Evolutionary conservation across 148 eudicot genomes (phyloP), one percentile per base, ranked within the genome.

Genomic region (Vaccinium macrocarpon): DNA sequence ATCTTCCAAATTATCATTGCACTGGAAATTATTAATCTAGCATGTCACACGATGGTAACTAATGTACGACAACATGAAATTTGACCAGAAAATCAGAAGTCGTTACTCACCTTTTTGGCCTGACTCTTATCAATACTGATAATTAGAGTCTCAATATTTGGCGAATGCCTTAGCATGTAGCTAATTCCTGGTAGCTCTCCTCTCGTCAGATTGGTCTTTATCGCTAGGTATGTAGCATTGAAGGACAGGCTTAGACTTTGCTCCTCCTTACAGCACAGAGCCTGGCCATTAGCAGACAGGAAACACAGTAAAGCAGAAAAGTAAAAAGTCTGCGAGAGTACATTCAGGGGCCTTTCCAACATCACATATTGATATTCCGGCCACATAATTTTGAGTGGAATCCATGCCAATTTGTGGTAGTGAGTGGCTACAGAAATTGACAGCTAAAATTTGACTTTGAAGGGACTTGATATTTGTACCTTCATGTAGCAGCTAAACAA

Each of bases 111-210:
- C 15, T 1, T 8, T 0, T 50, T 50, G 1, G 16, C 15, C 14
- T n/a, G 9, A 21, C 14, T 15, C 19, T 78, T 29, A 3, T 53
- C 75, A 46, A 78, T 51, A 38, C 16, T 23, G 6, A 84, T 52
- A 50, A 27, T 38, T 7, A 84, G 82, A 55, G 27, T 51, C 82
- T 78, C 53, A 13, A 84, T 73, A 25, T 78, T 61, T 27, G 82
- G 86, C 7, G 82, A 84, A 35, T n/a, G 73, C 73, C 15, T 29
- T 38, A 84, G 82, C n/a, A 78, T 49, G 52, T 42, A 78, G 55
- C 68, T 19, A 52, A 84, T 64, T 78, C 86, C 82, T 25, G 82
- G 82, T 19, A 84, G 57, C 50, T 84, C 77, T 52, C 70, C 21
- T 42, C 78, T 84, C 49, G 38, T 78, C 59, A 84, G 32, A 18